Conservation (phyloP, 345 rosid species). For the Brassica cretica region DNA sequence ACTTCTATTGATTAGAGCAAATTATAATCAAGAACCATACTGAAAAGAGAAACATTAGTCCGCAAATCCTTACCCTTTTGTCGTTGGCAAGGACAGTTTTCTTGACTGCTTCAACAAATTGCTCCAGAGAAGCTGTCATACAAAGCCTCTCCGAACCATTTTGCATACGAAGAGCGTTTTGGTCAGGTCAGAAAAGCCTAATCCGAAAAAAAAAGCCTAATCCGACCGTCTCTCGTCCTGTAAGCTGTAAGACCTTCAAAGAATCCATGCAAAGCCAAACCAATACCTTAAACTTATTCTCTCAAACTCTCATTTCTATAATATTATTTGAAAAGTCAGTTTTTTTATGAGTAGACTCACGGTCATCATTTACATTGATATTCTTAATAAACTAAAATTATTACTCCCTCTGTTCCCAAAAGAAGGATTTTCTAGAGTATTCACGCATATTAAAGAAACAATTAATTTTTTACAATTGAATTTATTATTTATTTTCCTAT, state of each 20-base stretch:
- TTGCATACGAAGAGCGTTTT: conserved; percentile 57
- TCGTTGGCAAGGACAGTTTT: conserved; percentile 51
- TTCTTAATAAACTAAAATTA: too few relatives aligned
- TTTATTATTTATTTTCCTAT: too few relatives aligned
- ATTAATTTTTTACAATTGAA: too few relatives aligned
- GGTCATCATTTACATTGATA: too few relatives aligned
- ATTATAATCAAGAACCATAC: neutral
- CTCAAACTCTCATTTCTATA: too few relatives aligned
- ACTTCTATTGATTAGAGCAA: neutral
- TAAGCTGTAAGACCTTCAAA: conserved; percentile 64
- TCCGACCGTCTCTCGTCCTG: conserved; percentile 47
- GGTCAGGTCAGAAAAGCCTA: conserved; percentile 53
- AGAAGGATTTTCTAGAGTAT: too few relatives aligned
- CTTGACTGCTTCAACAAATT: conserved; percentile 54
- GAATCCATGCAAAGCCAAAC: conserved; percentile 31
- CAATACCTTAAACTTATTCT: too few relatives aligned
- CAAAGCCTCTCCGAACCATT: conserved; percentile 60
- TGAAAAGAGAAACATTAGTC: too few relatives aligned
- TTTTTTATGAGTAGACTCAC: too few relatives aligned
- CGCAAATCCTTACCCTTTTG: conserved; percentile 41
- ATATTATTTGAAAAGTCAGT: too few relatives aligned
- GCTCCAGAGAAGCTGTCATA: conserved; percentile 57
- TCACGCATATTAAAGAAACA: too few relatives aligned
- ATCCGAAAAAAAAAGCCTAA: conserved; percentile 46
- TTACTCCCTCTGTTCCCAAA: too few relatives aligned